These are phyloP conservation scores for Fragaria iinumae DNA, from an alignment of 306 rosid species.

Conservation along the genomic window DNA sequence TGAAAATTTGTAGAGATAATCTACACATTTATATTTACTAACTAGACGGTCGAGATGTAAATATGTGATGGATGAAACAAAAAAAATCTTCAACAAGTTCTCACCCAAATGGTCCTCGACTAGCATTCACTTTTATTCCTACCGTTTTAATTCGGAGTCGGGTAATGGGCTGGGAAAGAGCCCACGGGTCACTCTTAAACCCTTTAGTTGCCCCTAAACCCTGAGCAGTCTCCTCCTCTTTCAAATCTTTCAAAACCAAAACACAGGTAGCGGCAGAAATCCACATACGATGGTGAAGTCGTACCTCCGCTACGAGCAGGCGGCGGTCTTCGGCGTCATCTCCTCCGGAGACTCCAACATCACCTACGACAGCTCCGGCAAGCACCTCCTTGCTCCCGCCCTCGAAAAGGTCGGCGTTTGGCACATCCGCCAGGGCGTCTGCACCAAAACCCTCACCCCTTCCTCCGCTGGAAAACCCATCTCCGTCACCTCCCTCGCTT, in stretches of 20 bases:
- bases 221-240: background rate
- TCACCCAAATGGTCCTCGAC: too few relatives aligned
- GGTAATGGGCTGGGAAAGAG: background rate
- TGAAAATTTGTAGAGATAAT: too few relatives aligned
- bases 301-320: constrained; percentile 80
- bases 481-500: constrained; percentile 63
- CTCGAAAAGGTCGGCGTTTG: constrained; percentile 77
- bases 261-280: background rate
- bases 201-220: background rate
- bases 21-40: too few relatives aligned
- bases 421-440: constrained; percentile 88
- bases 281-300: constrained; percentile 70
- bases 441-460: constrained; percentile 70
- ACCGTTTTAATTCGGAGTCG: background rate
- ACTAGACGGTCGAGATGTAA: too few relatives aligned
- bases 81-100: too few relatives aligned
- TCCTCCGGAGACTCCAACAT: constrained; percentile 78
- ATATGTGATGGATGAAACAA: too few relatives aligned
- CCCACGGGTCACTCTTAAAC: constrained; percentile 1
- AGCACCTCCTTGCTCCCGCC: constrained; percentile 83
- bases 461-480: constrained; percentile 51
- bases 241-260: too few relatives aligned
- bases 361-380: constrained; percentile 68
- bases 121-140: too few relatives aligned
- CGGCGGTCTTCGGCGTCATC: constrained; percentile 77